Base-by-base conservation (phyloP, 495 filamentous ascomycete genomes). In the Xylaria telfairii region DNA sequence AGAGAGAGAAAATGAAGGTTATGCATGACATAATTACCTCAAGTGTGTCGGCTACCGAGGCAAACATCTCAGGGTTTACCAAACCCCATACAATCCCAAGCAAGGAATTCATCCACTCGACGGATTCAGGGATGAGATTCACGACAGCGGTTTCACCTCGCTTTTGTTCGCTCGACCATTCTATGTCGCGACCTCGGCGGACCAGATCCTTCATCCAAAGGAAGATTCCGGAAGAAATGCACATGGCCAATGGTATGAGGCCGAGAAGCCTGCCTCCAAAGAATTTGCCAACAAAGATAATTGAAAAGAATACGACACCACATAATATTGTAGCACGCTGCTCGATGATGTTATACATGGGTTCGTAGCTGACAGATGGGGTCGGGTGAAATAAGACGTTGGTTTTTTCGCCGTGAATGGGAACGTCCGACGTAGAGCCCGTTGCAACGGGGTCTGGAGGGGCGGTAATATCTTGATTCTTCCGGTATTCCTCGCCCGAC, bases 381-480 rank as follows among this genome's bases (percentile, higher is more conserved):
- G 95, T 98, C 0, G 96, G 95, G 76, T 98, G 94, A 81, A 98
- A 98, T 34, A 98, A 89, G 41, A 98, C 90, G 73, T 97, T 97
- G 1, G 95, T 98, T 85, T 93, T 97, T 75, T 97, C 95, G 67
- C 94, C 94, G 78, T 93, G 94, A 73, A 98, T 97, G 19, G 95
- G 95, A 8, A 98, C 93, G 80, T 98, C 95, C 10, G 92, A 93
- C 2, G 95, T 97, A 39, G 90, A 87, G 15, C 92, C 91, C 66
- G 89, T 83, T 12, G 88, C 90, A 30, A 97, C 81, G 7, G 95
- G 95, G 73, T 96, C 95, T 0, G 94, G 95, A 7, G 95, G 95
- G 2, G 95, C 92, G 4, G 95, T 97, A 67, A 96, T 82, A 76
- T 98, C 95, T 79, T 98, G 95, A 8, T 88, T 92, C 65, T 91